phyloP scores from a whole-genome alignment of 495 filamentous ascomycete genomes.

The Hypoxylon rickii region DNA sequence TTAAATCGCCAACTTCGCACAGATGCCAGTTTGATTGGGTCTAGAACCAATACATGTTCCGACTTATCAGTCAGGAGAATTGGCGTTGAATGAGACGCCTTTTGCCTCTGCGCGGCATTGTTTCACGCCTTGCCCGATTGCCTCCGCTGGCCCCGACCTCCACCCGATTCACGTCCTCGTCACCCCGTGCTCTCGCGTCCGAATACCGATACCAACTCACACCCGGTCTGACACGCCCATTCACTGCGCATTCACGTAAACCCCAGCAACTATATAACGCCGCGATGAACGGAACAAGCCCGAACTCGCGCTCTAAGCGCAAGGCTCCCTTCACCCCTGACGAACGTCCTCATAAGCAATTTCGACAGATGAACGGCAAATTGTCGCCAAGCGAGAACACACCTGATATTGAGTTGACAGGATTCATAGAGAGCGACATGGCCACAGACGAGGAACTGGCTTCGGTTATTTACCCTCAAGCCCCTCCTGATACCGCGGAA shows the following conservation, averaged over 20 bases:
- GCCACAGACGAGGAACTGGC: constrained; percentile 43
- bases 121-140: constrained; percentile 20
- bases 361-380: constrained; percentile 51
- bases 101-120: constrained; percentile 30
- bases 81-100: constrained; percentile 27
- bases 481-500: constrained; percentile 82
- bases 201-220: background rate
- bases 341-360: constrained; percentile 55
- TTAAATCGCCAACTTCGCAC: too few relatives aligned
- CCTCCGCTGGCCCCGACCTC: constrained; percentile 3
- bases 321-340: constrained; percentile 48
- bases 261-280: constrained; percentile 20
- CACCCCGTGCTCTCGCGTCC: background rate
- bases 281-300: constrained; percentile 47
- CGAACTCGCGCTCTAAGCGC: constrained; percentile 52
- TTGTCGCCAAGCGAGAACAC: constrained; percentile 54
- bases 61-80: background rate
- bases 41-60: constrained; percentile 12
- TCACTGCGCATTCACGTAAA: constrained; percentile 7
- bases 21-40: background rate
- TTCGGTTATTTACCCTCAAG: constrained; percentile 42
- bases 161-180: background rate
- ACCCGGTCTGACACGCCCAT: constrained; percentile 12
- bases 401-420: constrained; percentile 41
- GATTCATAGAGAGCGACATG: constrained; percentile 39